Evolutionary conservation across 805 yeast genomes (phyloP).

Genomic region (Starmerella ratchasimensis): DNA sequence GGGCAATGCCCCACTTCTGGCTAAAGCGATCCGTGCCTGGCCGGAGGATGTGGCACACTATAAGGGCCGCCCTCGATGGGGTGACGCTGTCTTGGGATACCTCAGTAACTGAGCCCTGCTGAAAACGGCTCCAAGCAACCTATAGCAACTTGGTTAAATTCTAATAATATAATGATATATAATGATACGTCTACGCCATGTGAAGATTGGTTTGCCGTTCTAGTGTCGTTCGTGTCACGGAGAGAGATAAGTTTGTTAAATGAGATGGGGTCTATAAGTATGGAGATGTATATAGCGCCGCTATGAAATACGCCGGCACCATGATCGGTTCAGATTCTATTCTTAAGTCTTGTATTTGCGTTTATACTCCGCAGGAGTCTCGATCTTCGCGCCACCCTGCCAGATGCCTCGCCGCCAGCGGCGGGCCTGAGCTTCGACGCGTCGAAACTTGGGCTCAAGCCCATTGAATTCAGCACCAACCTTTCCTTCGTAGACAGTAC

Average conservation of each 20-base stretch:
- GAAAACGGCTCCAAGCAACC: too few relatives aligned
- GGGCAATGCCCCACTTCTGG: slow-evolving; percentile 36
- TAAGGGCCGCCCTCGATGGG: slow-evolving; percentile 20
- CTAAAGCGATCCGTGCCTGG: slow-evolving; percentile 45
- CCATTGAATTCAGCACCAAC: slow-evolving; percentile 78
- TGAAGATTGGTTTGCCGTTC: too few relatives aligned
- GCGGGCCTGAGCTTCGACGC: slow-evolving; percentile 50
- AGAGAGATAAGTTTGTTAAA: too few relatives aligned
- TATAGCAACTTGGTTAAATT: too few relatives aligned
- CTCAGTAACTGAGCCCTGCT: slow-evolving; percentile 5
- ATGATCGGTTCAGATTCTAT: neutral
- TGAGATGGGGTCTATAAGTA: too few relatives aligned
- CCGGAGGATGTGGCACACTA: slow-evolving; percentile 16
- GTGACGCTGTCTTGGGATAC: slow-evolving; percentile 14
- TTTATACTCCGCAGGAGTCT: slow-evolving; percentile 76
- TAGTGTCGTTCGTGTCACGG: too few relatives aligned
- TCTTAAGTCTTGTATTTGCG: slow-evolving; percentile 17
- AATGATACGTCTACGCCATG: too few relatives aligned
- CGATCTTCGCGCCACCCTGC: slow-evolving; percentile 34
- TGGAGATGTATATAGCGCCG: too few relatives aligned
- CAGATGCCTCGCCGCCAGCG: slow-evolving; percentile 51
- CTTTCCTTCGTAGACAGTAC: slow-evolving; percentile 76
- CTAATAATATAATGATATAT: too few relatives aligned
- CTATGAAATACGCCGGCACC: too few relatives aligned
- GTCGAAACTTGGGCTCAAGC: slow-evolving; percentile 43